Conservation (phyloP, 2,329 filamentous ascomycete species). For the Penicillium palitans region DNA sequence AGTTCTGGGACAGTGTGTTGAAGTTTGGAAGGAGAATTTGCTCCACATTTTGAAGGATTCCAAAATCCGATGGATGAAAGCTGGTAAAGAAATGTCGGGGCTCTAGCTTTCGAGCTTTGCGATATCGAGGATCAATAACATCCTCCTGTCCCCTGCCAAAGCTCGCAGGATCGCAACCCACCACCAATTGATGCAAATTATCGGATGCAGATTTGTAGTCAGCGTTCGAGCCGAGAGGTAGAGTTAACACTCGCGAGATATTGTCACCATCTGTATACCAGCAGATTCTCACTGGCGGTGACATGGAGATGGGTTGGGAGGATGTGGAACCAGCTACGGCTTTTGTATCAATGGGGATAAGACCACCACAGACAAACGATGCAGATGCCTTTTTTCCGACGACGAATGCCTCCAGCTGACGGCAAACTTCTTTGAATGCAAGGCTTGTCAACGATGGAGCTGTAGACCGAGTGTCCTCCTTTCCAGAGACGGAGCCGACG, state of each 20-base stretch:
- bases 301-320: background rate
- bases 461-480: background rate
- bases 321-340: too few relatives aligned
- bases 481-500: background rate
- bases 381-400: background rate
- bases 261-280: background rate
- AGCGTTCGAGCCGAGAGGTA: background rate
- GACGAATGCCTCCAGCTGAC: background rate
- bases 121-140: slow-evolving; percentile 54
- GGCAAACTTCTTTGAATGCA: background rate
- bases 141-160: slow-evolving; percentile 51
- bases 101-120: slow-evolving; percentile 57
- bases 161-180: slow-evolving; percentile 47
- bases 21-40: slow-evolving; percentile 47
- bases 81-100: slow-evolving; percentile 46
- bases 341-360: background rate
- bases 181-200: slow-evolving; percentile 25
- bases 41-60: slow-evolving; percentile 54
- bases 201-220: background rate
- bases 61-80: slow-evolving; percentile 54
- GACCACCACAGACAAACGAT: background rate
- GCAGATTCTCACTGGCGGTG: background rate
- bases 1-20: slow-evolving; percentile 14
- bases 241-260: background rate
- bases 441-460: background rate